Evolutionary conservation across 805 yeast species (phyloP), one percentile per base, ranked within the genome.

Genomic region (Pichia kluyveri): DNA sequence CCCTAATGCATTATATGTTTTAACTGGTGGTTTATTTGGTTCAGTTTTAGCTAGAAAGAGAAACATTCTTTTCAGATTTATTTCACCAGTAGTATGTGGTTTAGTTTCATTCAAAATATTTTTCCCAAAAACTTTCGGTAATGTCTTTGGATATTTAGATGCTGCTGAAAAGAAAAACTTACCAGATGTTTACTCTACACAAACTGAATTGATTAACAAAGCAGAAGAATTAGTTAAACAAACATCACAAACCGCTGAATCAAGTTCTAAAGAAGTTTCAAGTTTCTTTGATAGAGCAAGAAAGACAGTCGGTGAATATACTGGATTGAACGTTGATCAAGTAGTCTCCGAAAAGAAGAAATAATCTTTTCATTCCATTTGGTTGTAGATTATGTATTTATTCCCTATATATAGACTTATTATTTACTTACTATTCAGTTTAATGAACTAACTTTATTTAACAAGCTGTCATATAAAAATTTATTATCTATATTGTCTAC

Each of bases 21-120:
- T 79, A 10, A 76, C 86, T 30, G 89, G 87, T 14, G 73, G 79
- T 2, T 70, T 88, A 47, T 68, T 87, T 8, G 96, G 96, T 38
- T 75, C 83, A 42, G 81, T 87, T 45, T 56, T 81, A 44, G 78
- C 93, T 2, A 83, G 95, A 58, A 79, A 82, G 56, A 72, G 84
- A 49, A 79, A 79, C 48, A 54, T 81, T 23, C 45, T 81, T 2
- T 59, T 83, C 12, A 78, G 81, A 57, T 69, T 73, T 4, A 52
- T 75, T 0, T 67, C 76, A 15, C 96, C 96, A 1, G 48, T 81
- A 3, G 66, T 69, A 0, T 72, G 83, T 46, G 93, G 90, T 14
- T 52, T 75, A 30, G 74, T 69, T 7, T 79, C 91, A 0, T 86
- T 88, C 67, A 76, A 70, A 51, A 72, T 76, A 61, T 81, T 85